Conservation (phyloP, 1,139 yeast genomes). For the Suhomyces bokatorum region DNA sequence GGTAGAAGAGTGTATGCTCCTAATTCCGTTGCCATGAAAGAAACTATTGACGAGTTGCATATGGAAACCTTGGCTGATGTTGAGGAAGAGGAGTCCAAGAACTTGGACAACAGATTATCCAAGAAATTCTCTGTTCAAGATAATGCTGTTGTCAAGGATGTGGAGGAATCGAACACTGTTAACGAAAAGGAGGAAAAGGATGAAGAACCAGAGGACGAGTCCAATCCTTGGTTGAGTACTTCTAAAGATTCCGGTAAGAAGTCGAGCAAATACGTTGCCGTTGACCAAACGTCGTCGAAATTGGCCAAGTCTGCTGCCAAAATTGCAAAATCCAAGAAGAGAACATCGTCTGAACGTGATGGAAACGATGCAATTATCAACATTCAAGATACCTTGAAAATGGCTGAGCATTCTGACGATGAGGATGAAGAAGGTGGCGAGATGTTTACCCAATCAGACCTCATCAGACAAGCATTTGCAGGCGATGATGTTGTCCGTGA, state of each 20-base stretch:
- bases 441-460: slow-evolving; percentile 75
- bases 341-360: slow-evolving; percentile 30
- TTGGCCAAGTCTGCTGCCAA: slow-evolving; percentile 55
- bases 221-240: slow-evolving; percentile 73
- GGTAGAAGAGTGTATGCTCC: slow-evolving; percentile 89
- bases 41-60: slow-evolving; percentile 44
- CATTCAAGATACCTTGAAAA: slow-evolving; percentile 42
- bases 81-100: slow-evolving; percentile 54
- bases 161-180: slow-evolving; percentile 9
- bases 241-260: slow-evolving; percentile 39
- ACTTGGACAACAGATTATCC: slow-evolving; percentile 42
- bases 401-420: slow-evolving; percentile 39
- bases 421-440: slow-evolving; percentile 29
- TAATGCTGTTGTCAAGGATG: slow-evolving; percentile 4
- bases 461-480: slow-evolving; percentile 90
- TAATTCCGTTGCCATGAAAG: slow-evolving; percentile 48
- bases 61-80: slow-evolving; percentile 48
- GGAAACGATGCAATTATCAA: slow-evolving; percentile 49
- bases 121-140: slow-evolving; percentile 25
- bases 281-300: slow-evolving; percentile 61
- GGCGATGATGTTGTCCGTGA: slow-evolving; percentile 91
- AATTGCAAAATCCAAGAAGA: slow-evolving; percentile 49
- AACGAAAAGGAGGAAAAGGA: slow-evolving; percentile 7
- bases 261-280: slow-evolving; percentile 53
- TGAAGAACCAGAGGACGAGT: slow-evolving; percentile 27